Base-by-base conservation (phyloP, 768 basidiomycete species). In the Boletellus emodensis region DNA sequence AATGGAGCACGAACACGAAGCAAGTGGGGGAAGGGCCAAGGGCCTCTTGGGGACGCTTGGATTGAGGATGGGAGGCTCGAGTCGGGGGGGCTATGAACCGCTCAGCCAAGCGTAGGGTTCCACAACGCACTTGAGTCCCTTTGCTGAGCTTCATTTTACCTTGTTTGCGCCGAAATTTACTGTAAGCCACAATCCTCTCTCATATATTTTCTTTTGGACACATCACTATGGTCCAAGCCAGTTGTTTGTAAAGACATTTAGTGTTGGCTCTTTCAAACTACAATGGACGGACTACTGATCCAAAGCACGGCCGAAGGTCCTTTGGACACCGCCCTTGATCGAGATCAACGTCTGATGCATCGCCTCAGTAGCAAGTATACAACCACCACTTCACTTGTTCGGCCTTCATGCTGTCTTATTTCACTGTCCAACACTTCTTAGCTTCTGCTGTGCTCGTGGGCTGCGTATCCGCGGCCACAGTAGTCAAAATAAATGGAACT, bases 1-100 rank as follows among this genome's bases (percentile, higher is more conserved):
- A n/a, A 40, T 56, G 40, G 66, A 69, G 0, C 67, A 63, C 15
- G 83, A 81, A 40, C 81, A 82, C 30, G 83, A 78, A 50, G 13
- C 56, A 26, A 77, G 72, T n/a, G 61, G 61, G 10, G 61, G 60
- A 40, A 70, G 72, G 33, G 54, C 67, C 46, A 77, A 77, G 57
- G 67, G 69, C 20, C 58, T 74, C 6, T 54, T 73, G 49, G 63
- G 61, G 18, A 70, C 61, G 33, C 63, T 68, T 44, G 65, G 64
- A 8, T 49, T 72, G 62, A 55, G 65, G 46, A 73, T 73, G 72
- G 65, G 70, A 17, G 55, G 71, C 18, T 62, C 71, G 18, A 62
- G 54, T 22, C 58, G 69, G 52, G 63, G 71, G 46, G 69, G 69
- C 1, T 70, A 69, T 37, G 67, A 69, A 32, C 69, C 67, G n/a